Evolutionary conservation across 352 stramenopile species (phyloP).

Genomic region (Phytopythium aichiense): DNA sequence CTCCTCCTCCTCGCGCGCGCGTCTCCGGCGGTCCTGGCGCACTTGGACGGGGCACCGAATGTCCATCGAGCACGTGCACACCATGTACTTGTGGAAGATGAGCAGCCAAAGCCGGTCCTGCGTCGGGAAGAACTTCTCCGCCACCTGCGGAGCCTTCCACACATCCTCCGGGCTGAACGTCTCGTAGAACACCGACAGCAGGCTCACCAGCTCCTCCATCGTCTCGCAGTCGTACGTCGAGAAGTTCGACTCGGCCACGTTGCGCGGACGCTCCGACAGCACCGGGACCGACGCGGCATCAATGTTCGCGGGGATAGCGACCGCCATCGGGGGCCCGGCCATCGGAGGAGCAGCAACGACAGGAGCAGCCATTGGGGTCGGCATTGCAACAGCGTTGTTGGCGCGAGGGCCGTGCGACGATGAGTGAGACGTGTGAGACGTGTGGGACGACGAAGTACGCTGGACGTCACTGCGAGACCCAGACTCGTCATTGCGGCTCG

Average conservation of each 20-base stretch:
- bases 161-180: conserved; percentile 77
- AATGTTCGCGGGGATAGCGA: conserved; percentile 12
- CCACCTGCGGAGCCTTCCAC: conserved; percentile 76
- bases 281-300: conserved; percentile 27
- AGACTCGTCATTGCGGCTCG: conserved; percentile 11
- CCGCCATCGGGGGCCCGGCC: conserved; percentile 3
- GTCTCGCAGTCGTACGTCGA: conserved; percentile 75
- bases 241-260: conserved; percentile 73
- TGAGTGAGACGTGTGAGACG: conserved; percentile 29
- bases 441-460: conserved; percentile 33
- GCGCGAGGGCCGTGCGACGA: neutral
- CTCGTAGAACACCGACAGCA: conserved; percentile 67
- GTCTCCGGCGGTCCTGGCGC: conserved; percentile 46
- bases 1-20: conserved; percentile 53
- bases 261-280: conserved; percentile 43
- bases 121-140: conserved; percentile 76
- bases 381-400: conserved; percentile 11
- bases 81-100: conserved; percentile 86
- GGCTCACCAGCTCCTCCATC: conserved; percentile 60
- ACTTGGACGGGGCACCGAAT: conserved; percentile 71
- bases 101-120: conserved; percentile 76
- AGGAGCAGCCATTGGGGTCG: conserved; percentile 15
- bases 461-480: conserved; percentile 7
- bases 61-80: conserved; percentile 79
- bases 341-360: conserved; percentile 7